Evolutionary conservation across 2,329 filamentous ascomycete species (phyloP).

Genomic region (Exutisphaerella laricina): DNA sequence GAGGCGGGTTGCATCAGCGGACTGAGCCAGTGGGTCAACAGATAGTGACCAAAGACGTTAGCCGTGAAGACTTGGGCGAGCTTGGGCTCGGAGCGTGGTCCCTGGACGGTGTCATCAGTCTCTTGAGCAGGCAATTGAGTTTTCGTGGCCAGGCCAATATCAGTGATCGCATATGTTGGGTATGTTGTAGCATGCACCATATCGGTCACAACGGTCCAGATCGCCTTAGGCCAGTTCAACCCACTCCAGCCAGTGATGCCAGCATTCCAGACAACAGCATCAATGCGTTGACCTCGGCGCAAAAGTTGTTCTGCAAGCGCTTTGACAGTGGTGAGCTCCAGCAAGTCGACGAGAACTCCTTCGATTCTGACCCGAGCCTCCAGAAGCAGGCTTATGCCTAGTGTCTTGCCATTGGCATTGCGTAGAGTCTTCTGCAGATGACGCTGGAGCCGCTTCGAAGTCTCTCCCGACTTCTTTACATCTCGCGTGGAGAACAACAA

Average conservation of each 20-base stretch:
- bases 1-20: slow-evolving; percentile 58
- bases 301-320: slow-evolving; percentile 48
- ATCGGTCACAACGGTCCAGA: slow-evolving; percentile 55
- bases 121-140: slow-evolving; percentile 43
- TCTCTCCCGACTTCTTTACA: slow-evolving; percentile 65
- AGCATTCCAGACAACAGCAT: slow-evolving; percentile 78
- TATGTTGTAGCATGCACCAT: slow-evolving; percentile 65
- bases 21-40: slow-evolving; percentile 74
- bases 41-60: slow-evolving; percentile 93
- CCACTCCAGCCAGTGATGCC: slow-evolving; percentile 82
- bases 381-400: slow-evolving; percentile 38
- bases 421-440: slow-evolving; percentile 52
- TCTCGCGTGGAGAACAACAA: slow-evolving; percentile 81
- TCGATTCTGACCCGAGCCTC: slow-evolving; percentile 46
- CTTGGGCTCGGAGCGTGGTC: slow-evolving; percentile 45
- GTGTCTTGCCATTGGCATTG: slow-evolving; percentile 33
- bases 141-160: slow-evolving; percentile 50
- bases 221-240: slow-evolving; percentile 61
- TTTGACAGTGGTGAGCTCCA: slow-evolving; percentile 51
- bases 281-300: slow-evolving; percentile 62
- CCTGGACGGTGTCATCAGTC: slow-evolving; percentile 10
- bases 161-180: slow-evolving; percentile 68
- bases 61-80: slow-evolving; percentile 82
- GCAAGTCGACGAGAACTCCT: slow-evolving; percentile 55
- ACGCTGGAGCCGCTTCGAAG: slow-evolving; percentile 47